Evolutionary conservation across 345 rosid genomes (phyloP).

Genomic region (Eucalyptus sp.): DNA sequence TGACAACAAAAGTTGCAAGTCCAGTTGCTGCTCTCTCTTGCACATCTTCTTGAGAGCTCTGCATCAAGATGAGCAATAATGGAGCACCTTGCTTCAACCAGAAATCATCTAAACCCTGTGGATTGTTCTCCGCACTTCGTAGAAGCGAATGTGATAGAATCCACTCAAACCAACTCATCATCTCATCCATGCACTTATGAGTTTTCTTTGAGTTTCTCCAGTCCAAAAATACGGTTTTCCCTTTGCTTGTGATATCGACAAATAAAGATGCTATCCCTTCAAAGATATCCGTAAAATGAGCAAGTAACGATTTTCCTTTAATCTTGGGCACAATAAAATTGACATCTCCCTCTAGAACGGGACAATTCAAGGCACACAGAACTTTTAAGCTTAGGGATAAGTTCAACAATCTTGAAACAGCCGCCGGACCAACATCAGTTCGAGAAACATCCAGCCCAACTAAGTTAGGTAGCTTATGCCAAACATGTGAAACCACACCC

Average conservation of each 20-base stretch:
- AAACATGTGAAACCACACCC: slow-evolving; percentile 42
- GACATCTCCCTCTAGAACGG: slow-evolving; percentile 45
- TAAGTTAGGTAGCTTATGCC: slow-evolving; percentile 66
- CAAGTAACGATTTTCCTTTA: slow-evolving; percentile 51
- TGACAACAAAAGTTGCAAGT: slow-evolving; percentile 76
- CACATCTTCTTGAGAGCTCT: slow-evolving; percentile 75
- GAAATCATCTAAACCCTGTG: slow-evolving; percentile 57
- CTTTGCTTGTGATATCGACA: slow-evolving; percentile 32
- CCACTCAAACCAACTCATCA: slow-evolving; percentile 75
- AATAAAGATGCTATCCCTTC: slow-evolving; percentile 51
- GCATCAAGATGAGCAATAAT: slow-evolving; percentile 60
- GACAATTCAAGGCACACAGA: slow-evolving; percentile 67
- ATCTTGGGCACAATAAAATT: slow-evolving; percentile 27
- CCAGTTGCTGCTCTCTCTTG: slow-evolving; percentile 94
- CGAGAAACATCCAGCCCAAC: slow-evolving; percentile 70
- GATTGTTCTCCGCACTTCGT: slow-evolving; percentile 62
- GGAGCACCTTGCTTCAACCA: slow-evolving; percentile 85
- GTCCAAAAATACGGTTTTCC: slow-evolving; percentile 30
- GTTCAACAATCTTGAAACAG: slow-evolving; percentile 52
- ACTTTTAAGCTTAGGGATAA: slow-evolving; percentile 61
- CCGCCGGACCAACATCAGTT: slow-evolving; percentile 50
- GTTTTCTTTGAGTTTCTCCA: slow-evolving; percentile 39
- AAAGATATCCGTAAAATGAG: slow-evolving; percentile 43
- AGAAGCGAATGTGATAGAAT: slow-evolving; percentile 59
- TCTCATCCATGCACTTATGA: slow-evolving; percentile 36